Percentiles rank a stretch among this genome's conserved stretches.
Conservation (phyloP, 1,284 basidiomycete species). For the Bondarzewia mesenterica region DNA sequence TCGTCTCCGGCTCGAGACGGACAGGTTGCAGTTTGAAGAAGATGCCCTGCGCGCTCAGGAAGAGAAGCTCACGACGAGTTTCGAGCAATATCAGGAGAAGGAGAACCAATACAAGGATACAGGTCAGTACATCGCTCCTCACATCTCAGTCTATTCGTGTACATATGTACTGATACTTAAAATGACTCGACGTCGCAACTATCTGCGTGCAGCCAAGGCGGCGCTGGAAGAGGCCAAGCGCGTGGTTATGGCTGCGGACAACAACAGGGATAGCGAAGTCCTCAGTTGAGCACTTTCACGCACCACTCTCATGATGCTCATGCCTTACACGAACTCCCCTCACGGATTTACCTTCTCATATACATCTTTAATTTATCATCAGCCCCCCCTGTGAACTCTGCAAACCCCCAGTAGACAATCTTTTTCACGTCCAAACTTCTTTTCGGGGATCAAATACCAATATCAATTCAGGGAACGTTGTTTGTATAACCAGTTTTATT, state of each 20-base stretch:
- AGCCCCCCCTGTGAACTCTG: neutral
- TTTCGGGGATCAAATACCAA: too few species aligned
- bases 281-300: conserved; percentile 6
- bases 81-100: conserved; percentile 47
- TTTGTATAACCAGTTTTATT: neutral
- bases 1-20: conserved; percentile 45
- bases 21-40: conserved; percentile 47
- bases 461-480: too few species aligned
- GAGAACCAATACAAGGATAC: conserved; percentile 48
- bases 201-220: conserved; percentile 36
- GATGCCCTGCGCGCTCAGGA: conserved; percentile 47
- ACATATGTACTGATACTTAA: neutral
- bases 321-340: conserved; percentile 5
- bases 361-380: neutral
- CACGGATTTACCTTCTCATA: neutral
- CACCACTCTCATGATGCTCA: neutral
- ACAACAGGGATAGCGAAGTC: conserved; percentile 29
- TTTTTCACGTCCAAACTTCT: too few species aligned
- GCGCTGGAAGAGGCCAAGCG: conserved; percentile 51
- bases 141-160: neutral
- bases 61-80: conserved; percentile 39
- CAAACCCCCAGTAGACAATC: too few species aligned
- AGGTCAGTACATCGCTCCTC: conserved; percentile 39
- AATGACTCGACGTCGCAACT: too few species aligned
- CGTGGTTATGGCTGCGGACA: conserved; percentile 36